Percentiles rank a stretch among this genome's conserved stretches.
These are phyloP conservation scores for Malus hybrid DNA, from an alignment of 331 rosid species.

Conservation along the genomic window DNA sequence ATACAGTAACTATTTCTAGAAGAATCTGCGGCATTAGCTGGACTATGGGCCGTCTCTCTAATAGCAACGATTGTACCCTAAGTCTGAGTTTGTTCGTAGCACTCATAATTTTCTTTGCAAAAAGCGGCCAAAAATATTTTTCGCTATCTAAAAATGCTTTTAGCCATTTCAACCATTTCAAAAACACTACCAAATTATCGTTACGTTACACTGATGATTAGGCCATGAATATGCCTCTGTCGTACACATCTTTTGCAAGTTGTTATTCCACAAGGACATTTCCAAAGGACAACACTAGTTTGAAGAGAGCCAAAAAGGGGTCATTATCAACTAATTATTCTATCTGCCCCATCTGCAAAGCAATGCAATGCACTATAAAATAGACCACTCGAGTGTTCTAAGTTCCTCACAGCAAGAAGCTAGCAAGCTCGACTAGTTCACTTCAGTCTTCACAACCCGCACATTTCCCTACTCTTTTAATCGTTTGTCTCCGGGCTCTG, in stretches of 20 bases:
- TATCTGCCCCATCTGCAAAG: neutral
- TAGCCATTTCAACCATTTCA: neutral
- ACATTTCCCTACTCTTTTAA: neutral
- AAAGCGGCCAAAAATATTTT: neutral
- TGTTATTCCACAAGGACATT: neutral
- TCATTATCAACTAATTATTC: conserved; percentile 1
- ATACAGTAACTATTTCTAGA: too few relatives aligned
- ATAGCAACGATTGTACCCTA: too few relatives aligned
- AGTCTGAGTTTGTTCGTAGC: neutral
- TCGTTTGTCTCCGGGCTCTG: neutral
- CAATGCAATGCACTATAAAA: conserved; percentile 31
- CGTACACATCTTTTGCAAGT: too few relatives aligned
- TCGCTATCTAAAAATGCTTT: neutral
- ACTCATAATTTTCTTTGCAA: neutral
- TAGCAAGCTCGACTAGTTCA: neutral
- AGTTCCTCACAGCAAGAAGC: conserved; percentile 12
- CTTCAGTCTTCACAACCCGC: conserved; percentile 6
- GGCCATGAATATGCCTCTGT: too few relatives aligned
- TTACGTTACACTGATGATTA: neutral
- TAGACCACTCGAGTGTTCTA: conserved; percentile 23
- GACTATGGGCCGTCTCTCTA: too few relatives aligned
- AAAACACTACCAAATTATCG: too few relatives aligned
- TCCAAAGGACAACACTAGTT: neutral
- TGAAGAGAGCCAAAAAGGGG: neutral
- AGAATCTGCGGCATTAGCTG: too few relatives aligned